These are phyloP conservation scores for Ceratobasidium sp. DNA, from an alignment of 1,284 basidiomycete genomes.

Conservation along the genomic window DNA sequence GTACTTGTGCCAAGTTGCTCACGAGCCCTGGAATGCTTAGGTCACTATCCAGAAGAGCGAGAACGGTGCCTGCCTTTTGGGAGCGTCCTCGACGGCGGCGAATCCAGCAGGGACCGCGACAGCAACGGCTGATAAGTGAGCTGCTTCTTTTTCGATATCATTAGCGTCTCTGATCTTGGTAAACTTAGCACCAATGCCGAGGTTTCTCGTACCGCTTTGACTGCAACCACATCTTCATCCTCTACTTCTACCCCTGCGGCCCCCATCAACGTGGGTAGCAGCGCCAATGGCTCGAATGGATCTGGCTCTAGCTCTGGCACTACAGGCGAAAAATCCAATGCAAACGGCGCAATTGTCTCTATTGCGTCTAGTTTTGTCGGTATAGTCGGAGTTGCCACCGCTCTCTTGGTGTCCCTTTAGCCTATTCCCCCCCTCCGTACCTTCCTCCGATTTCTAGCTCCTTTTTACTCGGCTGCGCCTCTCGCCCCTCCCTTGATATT, in stretches of 20 bases:
- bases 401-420: slow-evolving; percentile 9
- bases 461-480: slow-evolving; percentile 12
- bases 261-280: slow-evolving; percentile 4
- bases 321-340: not conserved
- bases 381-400: slow-evolving; percentile 14
- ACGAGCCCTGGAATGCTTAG: not conserved
- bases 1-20: not conserved
- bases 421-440: not conserved
- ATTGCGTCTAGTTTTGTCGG: slow-evolving; percentile 4
- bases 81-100: not conserved
- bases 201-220: not conserved
- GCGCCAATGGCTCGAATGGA: not conserved
- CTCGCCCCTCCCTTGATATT: slow-evolving; percentile 4
- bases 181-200: not conserved
- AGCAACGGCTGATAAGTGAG: not conserved
- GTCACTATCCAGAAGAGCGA: slow-evolving; percentile 19
- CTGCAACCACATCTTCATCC: not conserved
- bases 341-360: slow-evolving; percentile 1
- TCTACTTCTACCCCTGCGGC: slow-evolving; percentile 12
- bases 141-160: not conserved
- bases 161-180: not conserved
- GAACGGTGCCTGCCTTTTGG: slow-evolving; percentile 17
- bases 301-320: not conserved
- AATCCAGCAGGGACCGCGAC: not conserved
- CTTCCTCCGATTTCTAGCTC: not conserved